Evolutionary conservation across 331 rosid genomes (phyloP), one percentile per base, ranked within the genome.

Genomic region (Phaseolus coccineus): DNA sequence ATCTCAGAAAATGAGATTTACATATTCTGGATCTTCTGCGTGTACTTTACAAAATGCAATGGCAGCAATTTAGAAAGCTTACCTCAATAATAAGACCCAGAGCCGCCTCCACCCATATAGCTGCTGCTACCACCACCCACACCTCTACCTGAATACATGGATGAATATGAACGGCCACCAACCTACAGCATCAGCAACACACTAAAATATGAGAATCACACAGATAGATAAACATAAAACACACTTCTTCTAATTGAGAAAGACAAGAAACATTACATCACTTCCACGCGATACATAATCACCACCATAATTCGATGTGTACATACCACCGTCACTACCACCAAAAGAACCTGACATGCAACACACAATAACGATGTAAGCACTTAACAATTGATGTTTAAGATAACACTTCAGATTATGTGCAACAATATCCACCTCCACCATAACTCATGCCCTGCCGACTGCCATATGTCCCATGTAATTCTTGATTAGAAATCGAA

Each of bases 11-110:
- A 76, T 65, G 6, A 44, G 14, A 69, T 13, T 50, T 66, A 66
- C 75, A 33, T 8, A 16, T 48, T 56, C 42, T 42, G 50, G 30
- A 4, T 15, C 75, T 33, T 59, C 72, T 10, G 15, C 44, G 3
- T 66, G 31, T 24, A 56, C 22, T 52, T 69, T 12, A 73, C 58
- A 40, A 86, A 89, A 74, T 28, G 42, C 31, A 69, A 37, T 28
- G 28, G 19, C 46, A 6, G 28, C 5, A 46, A 57, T 61, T 52
- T 69, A 88, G 53, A 82, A 37, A 15, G 83, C 81, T 83, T 85
- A 90, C 98, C 93, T 92, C 88, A 94, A 65, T 92, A 94, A 83
- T 94, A 92, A 30, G 97, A 90, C 56, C 96, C 84, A 67, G 96
- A 89, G 67, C 94, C 89, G 31, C 96, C 84, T 19, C 92, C 51